Conservation (phyloP, 257 asterid genomes). For the Cordia subcordata region DNA sequence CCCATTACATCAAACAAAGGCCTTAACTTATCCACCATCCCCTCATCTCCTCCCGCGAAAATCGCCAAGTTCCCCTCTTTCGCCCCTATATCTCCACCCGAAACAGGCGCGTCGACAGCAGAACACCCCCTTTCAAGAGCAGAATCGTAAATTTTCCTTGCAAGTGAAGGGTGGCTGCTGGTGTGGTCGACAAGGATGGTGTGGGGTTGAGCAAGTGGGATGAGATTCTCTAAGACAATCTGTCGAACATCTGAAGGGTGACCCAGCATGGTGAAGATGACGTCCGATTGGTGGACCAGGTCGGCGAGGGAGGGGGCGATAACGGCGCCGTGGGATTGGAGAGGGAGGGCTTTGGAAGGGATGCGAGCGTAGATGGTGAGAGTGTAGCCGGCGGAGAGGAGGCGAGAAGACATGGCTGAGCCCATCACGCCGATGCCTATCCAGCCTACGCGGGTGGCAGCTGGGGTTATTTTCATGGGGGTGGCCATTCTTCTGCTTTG, state of each 20-base stretch:
- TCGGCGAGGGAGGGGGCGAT: conserved; percentile 42
- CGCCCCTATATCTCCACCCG: conserved; percentile 89
- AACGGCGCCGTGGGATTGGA: conserved; percentile 69
- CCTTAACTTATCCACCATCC: conserved; percentile 62
- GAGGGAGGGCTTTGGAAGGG: conserved; percentile 49
- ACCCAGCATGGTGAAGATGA: conserved; percentile 77
- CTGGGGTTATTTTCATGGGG: not conserved
- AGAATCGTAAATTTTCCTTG: conserved; percentile 36
- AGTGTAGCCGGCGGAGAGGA: conserved; percentile 71
- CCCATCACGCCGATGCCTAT: conserved; percentile 94
- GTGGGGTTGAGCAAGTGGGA: conserved; percentile 45
- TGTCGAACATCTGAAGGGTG: conserved; percentile 85
- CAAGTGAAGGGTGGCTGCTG: conserved; percentile 69
- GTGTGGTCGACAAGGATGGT: conserved; percentile 70
- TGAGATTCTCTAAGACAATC: conserved; percentile 47
- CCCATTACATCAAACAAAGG: conserved; percentile 70
- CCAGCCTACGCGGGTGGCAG: conserved; percentile 47
- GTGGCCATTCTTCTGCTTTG: too few relatives aligned
- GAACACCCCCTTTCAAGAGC: conserved; percentile 43
- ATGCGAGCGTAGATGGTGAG: conserved; percentile 67
- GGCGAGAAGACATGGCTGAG: conserved; percentile 77
- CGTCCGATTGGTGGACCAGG: conserved; percentile 47
- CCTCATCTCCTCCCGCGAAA: conserved; percentile 61
- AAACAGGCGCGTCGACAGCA: conserved; percentile 79
- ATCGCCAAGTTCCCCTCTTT: conserved; percentile 62